These are phyloP conservation scores for Xerocomus alliaceus DNA, from an alignment of 1,284 basidiomycete genomes.

Conservation along the genomic window DNA sequence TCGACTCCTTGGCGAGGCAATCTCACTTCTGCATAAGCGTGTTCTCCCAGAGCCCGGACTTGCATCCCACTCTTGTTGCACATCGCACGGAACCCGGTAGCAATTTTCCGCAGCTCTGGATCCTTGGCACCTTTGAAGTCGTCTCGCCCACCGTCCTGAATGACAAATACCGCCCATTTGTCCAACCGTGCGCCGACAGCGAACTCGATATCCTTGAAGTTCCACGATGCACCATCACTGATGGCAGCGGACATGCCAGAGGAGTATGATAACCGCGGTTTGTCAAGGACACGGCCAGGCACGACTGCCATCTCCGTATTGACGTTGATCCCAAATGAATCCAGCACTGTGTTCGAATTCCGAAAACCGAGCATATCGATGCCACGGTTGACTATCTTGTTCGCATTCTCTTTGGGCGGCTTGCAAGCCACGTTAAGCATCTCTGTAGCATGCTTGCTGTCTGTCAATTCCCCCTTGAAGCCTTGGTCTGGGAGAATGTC, in stretches of 20 bases:
- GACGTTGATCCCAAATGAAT: slow-evolving; percentile 66
- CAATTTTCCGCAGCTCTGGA: slow-evolving; percentile 52
- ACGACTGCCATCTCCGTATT: slow-evolving; percentile 73
- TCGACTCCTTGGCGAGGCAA: slow-evolving; percentile 8
- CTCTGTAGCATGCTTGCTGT: slow-evolving; percentile 63
- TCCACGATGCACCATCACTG: slow-evolving; percentile 71
- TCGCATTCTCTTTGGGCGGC: slow-evolving; percentile 69
- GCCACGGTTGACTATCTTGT: slow-evolving; percentile 62
- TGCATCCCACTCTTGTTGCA: slow-evolving; percentile 68
- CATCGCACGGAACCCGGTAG: slow-evolving; percentile 59
- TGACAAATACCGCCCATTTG: slow-evolving; percentile 69
- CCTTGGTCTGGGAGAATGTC: slow-evolving; percentile 72
- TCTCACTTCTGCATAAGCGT: slow-evolving; percentile 7
- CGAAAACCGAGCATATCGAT: slow-evolving; percentile 67
- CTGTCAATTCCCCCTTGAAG: slow-evolving; percentile 71
- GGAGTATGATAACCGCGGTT: slow-evolving; percentile 66
- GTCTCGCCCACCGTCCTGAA: slow-evolving; percentile 60
- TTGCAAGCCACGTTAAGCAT: slow-evolving; percentile 76
- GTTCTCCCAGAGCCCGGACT: neutral
- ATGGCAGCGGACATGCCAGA: slow-evolving; percentile 49
- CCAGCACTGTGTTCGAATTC: slow-evolving; percentile 48
- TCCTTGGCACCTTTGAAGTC: slow-evolving; percentile 50
- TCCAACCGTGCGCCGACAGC: slow-evolving; percentile 56
- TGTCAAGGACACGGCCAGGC: slow-evolving; percentile 68
- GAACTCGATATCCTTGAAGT: slow-evolving; percentile 68